Percentiles rank a stretch among this genome's conserved stretches.
These are phyloP conservation scores for Aspergillus bertholletiae DNA, from an alignment of 495 filamentous ascomycete species.

Conservation along the genomic window DNA sequence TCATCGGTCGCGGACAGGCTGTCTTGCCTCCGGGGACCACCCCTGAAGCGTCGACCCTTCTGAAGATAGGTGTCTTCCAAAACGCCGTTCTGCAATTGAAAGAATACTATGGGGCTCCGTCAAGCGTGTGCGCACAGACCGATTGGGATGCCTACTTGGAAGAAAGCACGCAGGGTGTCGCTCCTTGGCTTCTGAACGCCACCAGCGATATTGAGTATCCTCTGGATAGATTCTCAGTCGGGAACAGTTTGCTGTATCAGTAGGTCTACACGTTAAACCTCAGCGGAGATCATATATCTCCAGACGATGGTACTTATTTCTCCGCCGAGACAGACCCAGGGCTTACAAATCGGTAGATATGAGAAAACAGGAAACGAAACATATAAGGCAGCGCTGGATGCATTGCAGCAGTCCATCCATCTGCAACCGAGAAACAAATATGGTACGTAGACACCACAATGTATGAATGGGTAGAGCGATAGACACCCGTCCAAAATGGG, in stretches of 20 bases:
- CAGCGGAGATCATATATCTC: too few relatives aligned
- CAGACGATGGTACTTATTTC: too few relatives aligned
- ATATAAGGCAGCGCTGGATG: slow-evolving; percentile 36
- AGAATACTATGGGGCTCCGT: slow-evolving; percentile 18
- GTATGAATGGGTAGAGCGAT: neutral
- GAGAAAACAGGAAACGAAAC: slow-evolving; percentile 28
- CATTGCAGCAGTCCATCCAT: slow-evolving; percentile 44
- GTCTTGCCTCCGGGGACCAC: slow-evolving; percentile 21
- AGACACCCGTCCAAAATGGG: neutral
- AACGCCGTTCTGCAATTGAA: slow-evolving; percentile 30
- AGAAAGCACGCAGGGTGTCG: slow-evolving; percentile 26
- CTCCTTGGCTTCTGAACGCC: slow-evolving; percentile 26
- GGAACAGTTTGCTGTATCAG: slow-evolving; percentile 35
- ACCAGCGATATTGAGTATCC: slow-evolving; percentile 30
- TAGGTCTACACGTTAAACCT: slow-evolving; percentile 1
- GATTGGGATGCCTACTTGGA: slow-evolving; percentile 16
- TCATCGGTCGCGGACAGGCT: slow-evolving; percentile 42
- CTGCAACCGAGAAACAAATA: slow-evolving; percentile 42
- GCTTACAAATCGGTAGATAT: slow-evolving; percentile 13
- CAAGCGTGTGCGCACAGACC: slow-evolving; percentile 6
- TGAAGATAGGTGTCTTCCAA: slow-evolving; percentile 41
- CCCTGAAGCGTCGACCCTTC: slow-evolving; percentile 25
- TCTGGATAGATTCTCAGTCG: slow-evolving; percentile 36
- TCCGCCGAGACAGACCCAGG: too few relatives aligned
- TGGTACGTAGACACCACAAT: neutral